Conservation (phyloP, 768 basidiomycete genomes). For the Mycena capillaripes region DNA sequence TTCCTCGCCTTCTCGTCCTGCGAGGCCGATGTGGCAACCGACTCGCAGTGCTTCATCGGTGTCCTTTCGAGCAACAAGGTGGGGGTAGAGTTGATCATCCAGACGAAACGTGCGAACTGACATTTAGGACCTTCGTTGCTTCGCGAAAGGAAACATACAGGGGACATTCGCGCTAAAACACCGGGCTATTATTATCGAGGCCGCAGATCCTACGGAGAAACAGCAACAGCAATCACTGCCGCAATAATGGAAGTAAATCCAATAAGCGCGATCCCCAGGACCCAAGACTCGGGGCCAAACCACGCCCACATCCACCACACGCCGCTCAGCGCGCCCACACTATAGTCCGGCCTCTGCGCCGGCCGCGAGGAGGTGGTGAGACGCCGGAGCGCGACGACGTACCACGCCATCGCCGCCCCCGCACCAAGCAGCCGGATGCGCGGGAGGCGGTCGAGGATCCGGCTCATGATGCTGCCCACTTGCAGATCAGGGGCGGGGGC, state of each 20-base stretch:
- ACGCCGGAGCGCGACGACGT: slow-evolving; percentile 68
- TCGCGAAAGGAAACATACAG: too few relatives aligned
- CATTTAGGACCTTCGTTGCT: too few relatives aligned
- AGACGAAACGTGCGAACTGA: too few relatives aligned
- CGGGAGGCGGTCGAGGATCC: slow-evolving; percentile 52
- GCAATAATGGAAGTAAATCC: not conserved
- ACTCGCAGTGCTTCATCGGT: too few relatives aligned
- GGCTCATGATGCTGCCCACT: slow-evolving; percentile 37
- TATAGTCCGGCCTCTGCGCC: slow-evolving; percentile 39
- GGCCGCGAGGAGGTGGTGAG: slow-evolving; percentile 48
- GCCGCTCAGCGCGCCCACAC: slow-evolving; percentile 51
- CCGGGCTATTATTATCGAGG: too few relatives aligned
- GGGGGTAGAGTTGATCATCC: too few relatives aligned
- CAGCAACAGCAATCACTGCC: not conserved
- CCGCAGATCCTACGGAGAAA: too few relatives aligned
- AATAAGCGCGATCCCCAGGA: not conserved
- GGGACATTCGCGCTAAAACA: too few relatives aligned
- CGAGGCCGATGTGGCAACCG: too few relatives aligned
- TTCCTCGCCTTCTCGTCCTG: too few relatives aligned
- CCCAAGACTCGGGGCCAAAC: slow-evolving; percentile 38
- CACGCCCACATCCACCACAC: slow-evolving; percentile 65
- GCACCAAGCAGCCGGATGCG: slow-evolving; percentile 76
- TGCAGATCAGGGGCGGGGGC: slow-evolving; percentile 52
- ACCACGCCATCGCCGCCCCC: slow-evolving; percentile 76
- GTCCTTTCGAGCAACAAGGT: too few relatives aligned